A percentile compares a stretch with the other conserved stretches of the same genome.
phyloP scores from a whole-genome alignment of 345 rosid genomes.

The Eucalyptus paniculata region DNA sequence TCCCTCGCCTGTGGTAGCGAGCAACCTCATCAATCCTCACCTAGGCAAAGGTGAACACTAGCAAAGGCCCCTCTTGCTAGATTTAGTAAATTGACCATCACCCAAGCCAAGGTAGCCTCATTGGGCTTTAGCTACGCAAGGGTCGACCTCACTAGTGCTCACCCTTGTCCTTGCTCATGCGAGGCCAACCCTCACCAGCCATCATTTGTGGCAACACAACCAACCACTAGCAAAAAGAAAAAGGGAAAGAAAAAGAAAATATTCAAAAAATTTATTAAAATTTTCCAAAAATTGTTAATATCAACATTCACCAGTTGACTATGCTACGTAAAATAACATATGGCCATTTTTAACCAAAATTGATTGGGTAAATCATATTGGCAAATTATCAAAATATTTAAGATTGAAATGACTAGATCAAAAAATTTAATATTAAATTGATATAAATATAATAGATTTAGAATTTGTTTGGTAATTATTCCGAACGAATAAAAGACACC shows the following conservation, averaged over 20 bases:
- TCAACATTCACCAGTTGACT: accelerated
- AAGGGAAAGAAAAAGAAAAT: too few relatives aligned
- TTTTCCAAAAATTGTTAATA: too few relatives aligned
- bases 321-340: accelerated
- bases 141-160: accelerated
- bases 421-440: too few relatives aligned
- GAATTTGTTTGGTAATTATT: too few relatives aligned
- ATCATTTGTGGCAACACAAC: background rate
- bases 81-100: too few relatives aligned
- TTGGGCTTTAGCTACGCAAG: accelerated
- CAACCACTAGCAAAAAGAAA: background rate
- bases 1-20: accelerated
- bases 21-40: background rate
- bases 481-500: background rate
- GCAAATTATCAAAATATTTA: too few relatives aligned
- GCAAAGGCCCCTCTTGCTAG: background rate
- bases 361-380: accelerated
- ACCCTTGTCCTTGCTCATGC: background rate
- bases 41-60: background rate
- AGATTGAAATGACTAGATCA: accelerated
- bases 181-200: too few relatives aligned
- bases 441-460: too few relatives aligned
- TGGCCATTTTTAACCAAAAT: too few relatives aligned
- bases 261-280: too few relatives aligned
- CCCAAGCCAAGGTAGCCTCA: background rate